Conservation (phyloP, 169 alveolate species). For the Condylostoma magnum region DNA sequence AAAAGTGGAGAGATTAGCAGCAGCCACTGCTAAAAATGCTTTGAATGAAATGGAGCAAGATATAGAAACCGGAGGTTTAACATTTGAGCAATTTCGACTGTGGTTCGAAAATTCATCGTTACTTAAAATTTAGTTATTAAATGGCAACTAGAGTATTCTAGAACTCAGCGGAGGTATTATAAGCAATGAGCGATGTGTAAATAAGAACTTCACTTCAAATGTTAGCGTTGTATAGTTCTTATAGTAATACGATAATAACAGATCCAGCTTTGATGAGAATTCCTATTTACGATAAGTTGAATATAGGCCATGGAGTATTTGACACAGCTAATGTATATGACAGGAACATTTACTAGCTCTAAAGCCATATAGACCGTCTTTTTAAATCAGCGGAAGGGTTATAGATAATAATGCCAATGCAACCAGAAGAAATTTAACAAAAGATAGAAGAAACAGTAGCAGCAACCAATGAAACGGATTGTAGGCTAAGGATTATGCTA, state of each 20-base stretch:
- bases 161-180: too few relatives aligned
- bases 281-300: constrained; percentile 7
- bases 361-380: constrained; percentile 20
- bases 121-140: too few relatives aligned
- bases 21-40: constrained; percentile 17
- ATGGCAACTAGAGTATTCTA: too few relatives aligned
- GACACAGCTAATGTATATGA: constrained; percentile 15
- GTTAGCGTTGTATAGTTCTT: constrained; percentile 15
- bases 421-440: not conserved
- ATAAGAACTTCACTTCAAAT: too few relatives aligned
- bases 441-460: not conserved
- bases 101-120: too few relatives aligned
- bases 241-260: constrained; percentile 1
- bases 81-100: too few relatives aligned
- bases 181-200: too few relatives aligned
- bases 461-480: not conserved
- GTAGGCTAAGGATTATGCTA: not conserved
- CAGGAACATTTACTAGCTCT: not conserved
- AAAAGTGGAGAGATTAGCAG: not conserved
- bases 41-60: not conserved
- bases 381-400: not conserved
- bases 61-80: not conserved
- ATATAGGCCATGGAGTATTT: constrained; percentile 35
- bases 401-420: not conserved
- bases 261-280: constrained; percentile 5